Evolutionary conservation across 1,284 basidiomycete species (phyloP), one percentile per base, ranked within the genome.

Genomic region (Malassezia nana): DNA sequence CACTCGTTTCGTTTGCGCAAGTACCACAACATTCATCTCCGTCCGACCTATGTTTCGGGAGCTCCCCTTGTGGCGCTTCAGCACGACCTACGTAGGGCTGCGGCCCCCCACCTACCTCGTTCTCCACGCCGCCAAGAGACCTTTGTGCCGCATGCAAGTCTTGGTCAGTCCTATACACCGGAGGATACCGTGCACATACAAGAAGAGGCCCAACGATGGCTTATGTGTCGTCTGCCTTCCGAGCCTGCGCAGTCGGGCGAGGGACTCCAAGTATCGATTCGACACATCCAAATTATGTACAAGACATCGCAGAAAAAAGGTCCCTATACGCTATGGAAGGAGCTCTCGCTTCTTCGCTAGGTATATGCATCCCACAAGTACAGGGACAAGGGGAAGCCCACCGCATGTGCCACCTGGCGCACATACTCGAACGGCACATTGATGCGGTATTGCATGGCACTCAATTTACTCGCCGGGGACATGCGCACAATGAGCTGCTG

Each of bases 371-470:
- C 54, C 42, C 43, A 51, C 18, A 56, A 39, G 42, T 49, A 51
- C 16, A 31, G 35, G 7, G 40, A 25, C 24, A 56, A 32, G 8
- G 54, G 54, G 20, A 56, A 56, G 24, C 54, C 54, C 7, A 56
- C 54, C 31, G 46, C 15, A 18, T 42, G 43, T 15, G 54, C 54
- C 18, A 51, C 48, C 20, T 44, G 29, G 7, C 28, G 38, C 16
- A 50, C 31, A 8, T 51, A 43, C n/a, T 29, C 29, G 20, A 51
- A 46, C 18, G 54, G 35, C 12, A 28, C 45, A 33, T 56, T 56
- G 15, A 56, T 43, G 26, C 54, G 54, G 45, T 56, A 56, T 41
- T 56, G 54, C 41, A 56, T 39, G 20, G 48, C 38, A 38, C 48
- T 40, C 15, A 56, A 45, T 32, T 51, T 56, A 24, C 46, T 50